A percentile compares a stretch with the other conserved stretches of the same genome.
phyloP scores from a whole-genome alignment of 148 eudicot species.

The Agrostemma githago region DNA sequence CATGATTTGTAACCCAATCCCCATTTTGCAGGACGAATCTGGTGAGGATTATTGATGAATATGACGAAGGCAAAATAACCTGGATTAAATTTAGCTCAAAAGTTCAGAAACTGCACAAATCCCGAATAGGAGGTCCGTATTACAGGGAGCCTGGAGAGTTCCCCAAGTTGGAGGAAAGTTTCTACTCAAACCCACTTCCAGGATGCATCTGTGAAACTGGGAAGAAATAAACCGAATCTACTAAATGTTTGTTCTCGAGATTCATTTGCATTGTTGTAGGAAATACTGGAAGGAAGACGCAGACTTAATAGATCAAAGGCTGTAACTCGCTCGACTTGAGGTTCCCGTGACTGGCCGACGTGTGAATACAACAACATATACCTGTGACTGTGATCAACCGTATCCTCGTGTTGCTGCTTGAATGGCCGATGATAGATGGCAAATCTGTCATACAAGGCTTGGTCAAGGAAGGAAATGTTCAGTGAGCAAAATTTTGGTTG shows the following conservation, averaged over 20 bases:
- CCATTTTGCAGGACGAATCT: slow-evolving; percentile 61
- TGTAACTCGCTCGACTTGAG: not conserved
- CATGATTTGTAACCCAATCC: not conserved
- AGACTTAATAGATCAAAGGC: not conserved
- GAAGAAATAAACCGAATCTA: slow-evolving; percentile 18
- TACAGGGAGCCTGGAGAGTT: slow-evolving; percentile 72
- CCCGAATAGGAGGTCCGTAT: slow-evolving; percentile 69
- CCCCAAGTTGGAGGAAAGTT: slow-evolving; percentile 93
- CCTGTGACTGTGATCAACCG: not conserved
- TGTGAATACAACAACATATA: not conserved
- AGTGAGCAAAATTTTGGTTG: slow-evolving; percentile 5
- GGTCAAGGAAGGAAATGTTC: not conserved
- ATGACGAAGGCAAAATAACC: slow-evolving; percentile 62
- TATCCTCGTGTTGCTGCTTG: not conserved
- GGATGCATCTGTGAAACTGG: slow-evolving; percentile 73
- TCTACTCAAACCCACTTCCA: slow-evolving; percentile 92
- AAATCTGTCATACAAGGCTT: not conserved
- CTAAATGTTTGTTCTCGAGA: not conserved
- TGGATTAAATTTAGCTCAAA: slow-evolving; percentile 76
- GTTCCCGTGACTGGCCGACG: not conserved
- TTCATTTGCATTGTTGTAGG: not conserved
- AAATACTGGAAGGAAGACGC: not conserved
- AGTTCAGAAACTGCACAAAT: slow-evolving; percentile 71
- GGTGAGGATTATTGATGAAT: slow-evolving; percentile 67
- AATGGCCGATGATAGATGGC: not conserved